A percentile compares a stretch with the other conserved stretches of the same genome.
These are phyloP conservation scores for Xanthoceras sorbifolium DNA, from an alignment of 345 rosid species.

Conservation along the genomic window DNA sequence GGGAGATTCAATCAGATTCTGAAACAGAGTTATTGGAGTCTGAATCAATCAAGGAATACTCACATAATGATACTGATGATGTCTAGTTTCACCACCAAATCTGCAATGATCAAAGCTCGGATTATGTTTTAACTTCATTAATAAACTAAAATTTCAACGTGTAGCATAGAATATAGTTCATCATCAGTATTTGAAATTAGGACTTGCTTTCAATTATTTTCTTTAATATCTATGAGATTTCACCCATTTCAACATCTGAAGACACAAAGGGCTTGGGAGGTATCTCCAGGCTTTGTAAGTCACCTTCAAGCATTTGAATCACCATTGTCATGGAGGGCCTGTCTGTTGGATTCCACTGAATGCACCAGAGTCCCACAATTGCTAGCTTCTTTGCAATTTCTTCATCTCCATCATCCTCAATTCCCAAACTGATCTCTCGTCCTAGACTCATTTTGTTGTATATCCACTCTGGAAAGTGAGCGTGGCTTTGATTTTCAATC, in stretches of 20 bases:
- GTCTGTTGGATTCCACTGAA: constrained; percentile 1
- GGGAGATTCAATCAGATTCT: not conserved
- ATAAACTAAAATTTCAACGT: too few relatives aligned
- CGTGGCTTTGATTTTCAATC: not conserved
- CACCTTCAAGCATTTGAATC: not conserved
- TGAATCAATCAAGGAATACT: not conserved
- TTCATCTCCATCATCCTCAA: constrained; percentile 1
- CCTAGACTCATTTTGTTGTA: not conserved
- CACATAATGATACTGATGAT: too few relatives aligned
- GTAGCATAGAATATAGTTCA: too few relatives aligned
- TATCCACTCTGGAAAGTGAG: not conserved
- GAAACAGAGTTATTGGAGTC: not conserved
- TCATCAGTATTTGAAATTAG: not conserved
- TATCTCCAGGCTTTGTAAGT: not conserved
- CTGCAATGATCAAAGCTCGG: too few relatives aligned
- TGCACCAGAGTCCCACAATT: constrained; percentile 5
- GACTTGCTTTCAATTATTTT: not conserved
- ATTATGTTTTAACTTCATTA: too few relatives aligned
- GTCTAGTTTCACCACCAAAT: too few relatives aligned
- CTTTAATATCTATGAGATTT: not conserved
- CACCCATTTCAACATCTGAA: not conserved
- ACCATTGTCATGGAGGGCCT: not conserved
- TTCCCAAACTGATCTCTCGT: not conserved
- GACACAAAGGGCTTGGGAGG: constrained; percentile 1
- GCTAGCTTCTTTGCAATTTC: not conserved